Percentiles rank a stretch among this genome's conserved stretches.
phyloP scores from a whole-genome alignment of 805 yeast species.

The Wickerhamomyces alni region DNA sequence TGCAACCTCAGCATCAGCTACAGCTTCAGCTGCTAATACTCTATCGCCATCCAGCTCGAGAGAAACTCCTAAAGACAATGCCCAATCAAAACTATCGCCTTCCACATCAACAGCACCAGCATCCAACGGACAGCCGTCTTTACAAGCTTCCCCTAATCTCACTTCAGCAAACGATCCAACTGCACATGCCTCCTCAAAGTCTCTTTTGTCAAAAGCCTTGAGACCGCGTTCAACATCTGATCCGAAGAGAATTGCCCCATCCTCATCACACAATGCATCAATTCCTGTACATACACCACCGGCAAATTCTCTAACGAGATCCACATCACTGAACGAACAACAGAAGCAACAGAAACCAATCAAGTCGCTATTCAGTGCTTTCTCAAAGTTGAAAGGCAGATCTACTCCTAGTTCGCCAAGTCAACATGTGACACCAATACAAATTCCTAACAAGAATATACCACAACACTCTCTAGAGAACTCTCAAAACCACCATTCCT shows the following conservation, averaged over 20 bases:
- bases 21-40: slow-evolving; percentile 13
- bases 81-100: slow-evolving; percentile 10
- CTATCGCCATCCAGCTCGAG: not conserved
- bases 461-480: slow-evolving; percentile 3
- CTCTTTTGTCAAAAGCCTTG: slow-evolving; percentile 18
- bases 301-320: slow-evolving; percentile 9
- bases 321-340: slow-evolving; percentile 13
- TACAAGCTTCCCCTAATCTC: slow-evolving; percentile 5
- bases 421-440: slow-evolving; percentile 13
- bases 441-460: slow-evolving; percentile 9
- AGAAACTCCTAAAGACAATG: slow-evolving; percentile 6
- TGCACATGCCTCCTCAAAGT: slow-evolving; percentile 5
- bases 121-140: slow-evolving; percentile 14
- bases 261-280: not conserved
- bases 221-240: slow-evolving; percentile 23
- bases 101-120: slow-evolving; percentile 9
- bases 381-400: slow-evolving; percentile 23
- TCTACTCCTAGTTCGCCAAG: slow-evolving; percentile 8
- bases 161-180: not conserved
- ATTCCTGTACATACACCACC: not conserved
- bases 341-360: slow-evolving; percentile 16
- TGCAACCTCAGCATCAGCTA: slow-evolving; percentile 8
- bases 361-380: slow-evolving; percentile 25
- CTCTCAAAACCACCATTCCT: not conserved
- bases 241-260: slow-evolving; percentile 6